Evolutionary conservation across 2,329 filamentous ascomycete genomes (phyloP).

Genomic region (Fonsecaea pedrosoi): DNA sequence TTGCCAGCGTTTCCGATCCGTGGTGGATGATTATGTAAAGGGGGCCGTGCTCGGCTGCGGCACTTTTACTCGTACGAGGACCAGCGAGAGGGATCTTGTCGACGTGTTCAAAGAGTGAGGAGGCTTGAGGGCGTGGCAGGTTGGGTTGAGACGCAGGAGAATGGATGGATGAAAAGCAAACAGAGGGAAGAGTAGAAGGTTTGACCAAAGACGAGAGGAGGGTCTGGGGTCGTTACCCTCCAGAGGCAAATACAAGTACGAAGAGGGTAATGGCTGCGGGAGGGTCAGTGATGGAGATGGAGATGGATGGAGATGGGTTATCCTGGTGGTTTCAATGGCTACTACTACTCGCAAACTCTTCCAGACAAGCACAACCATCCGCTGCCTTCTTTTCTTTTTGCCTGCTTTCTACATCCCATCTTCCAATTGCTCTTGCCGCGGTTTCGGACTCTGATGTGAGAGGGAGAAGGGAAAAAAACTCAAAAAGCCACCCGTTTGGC

Average conservation of each 20-base stretch:
- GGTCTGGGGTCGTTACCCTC: not conserved
- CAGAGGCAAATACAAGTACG: conserved; percentile 9
- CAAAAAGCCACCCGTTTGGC: conserved; percentile 4
- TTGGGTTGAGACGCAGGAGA: conserved; percentile 10
- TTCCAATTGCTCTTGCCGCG: not conserved
- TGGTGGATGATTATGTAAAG: conserved; percentile 20
- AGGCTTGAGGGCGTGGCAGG: conserved; percentile 1
- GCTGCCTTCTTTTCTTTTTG: conserved; percentile 1
- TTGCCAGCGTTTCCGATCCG: conserved; percentile 7
- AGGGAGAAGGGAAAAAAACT: conserved; percentile 7
- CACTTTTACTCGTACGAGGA: conserved; percentile 12
- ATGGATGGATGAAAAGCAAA: conserved; percentile 13
- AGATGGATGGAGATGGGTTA: not conserved
- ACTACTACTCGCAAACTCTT: not conserved
- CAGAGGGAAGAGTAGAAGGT: not conserved
- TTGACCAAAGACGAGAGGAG: not conserved
- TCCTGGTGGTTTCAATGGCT: not conserved
- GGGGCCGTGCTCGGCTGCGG: conserved; percentile 20
- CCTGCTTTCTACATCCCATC: not conserved
- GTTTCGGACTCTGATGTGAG: conserved; percentile 19
- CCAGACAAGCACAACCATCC: not conserved
- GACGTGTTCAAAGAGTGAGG: conserved; percentile 11
- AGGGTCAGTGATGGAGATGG: not conserved
- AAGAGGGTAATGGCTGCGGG: conserved; percentile 4
- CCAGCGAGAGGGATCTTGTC: not conserved